Percentiles rank a stretch among this genome's conserved stretches.
Conservation (phyloP, 2,329 filamentous ascomycete genomes). For the Microdochium nivale region DNA sequence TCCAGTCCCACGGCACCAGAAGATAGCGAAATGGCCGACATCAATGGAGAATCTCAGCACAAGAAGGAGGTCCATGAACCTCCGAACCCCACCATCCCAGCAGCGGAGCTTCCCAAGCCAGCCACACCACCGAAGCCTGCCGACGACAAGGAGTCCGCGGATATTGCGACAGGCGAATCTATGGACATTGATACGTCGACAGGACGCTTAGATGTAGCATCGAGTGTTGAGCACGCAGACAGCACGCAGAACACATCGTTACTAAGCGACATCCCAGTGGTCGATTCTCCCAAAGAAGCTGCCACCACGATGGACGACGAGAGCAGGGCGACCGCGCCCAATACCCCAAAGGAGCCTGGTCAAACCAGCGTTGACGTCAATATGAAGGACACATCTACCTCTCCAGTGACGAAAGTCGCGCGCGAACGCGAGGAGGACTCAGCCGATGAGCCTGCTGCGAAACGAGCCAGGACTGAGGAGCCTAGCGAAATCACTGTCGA, state of each 20-base stretch:
- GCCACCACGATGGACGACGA: slow-evolving; percentile 2
- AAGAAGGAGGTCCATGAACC: slow-evolving; percentile 1
- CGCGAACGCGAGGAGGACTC: slow-evolving; percentile 72
- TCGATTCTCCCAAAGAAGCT: slow-evolving; percentile 20
- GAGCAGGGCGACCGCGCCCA: background rate
- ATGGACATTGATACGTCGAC: slow-evolving; percentile 20
- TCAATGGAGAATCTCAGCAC: slow-evolving; percentile 4
- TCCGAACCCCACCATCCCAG: background rate
- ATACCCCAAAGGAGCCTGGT: background rate
- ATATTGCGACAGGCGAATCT: slow-evolving; percentile 8
- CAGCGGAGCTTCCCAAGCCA: background rate
- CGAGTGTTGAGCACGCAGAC: slow-evolving; percentile 11
- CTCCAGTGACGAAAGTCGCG: slow-evolving; percentile 44
- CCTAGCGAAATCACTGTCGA: background rate
- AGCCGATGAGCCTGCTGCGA: slow-evolving; percentile 59
- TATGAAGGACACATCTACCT: slow-evolving; percentile 1
- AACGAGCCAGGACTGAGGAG: slow-evolving; percentile 68
- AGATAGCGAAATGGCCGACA: slow-evolving; percentile 9
- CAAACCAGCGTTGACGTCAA: background rate
- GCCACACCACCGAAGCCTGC: background rate
- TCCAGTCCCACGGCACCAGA: background rate
- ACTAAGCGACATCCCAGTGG: slow-evolving; percentile 10
- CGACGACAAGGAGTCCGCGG: background rate
- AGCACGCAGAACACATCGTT: slow-evolving; percentile 13
- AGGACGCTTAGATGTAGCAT: slow-evolving; percentile 9